These are phyloP conservation scores for Selenicereus undatus DNA, from an alignment of 148 eudicot species.

Conservation along the genomic window DNA sequence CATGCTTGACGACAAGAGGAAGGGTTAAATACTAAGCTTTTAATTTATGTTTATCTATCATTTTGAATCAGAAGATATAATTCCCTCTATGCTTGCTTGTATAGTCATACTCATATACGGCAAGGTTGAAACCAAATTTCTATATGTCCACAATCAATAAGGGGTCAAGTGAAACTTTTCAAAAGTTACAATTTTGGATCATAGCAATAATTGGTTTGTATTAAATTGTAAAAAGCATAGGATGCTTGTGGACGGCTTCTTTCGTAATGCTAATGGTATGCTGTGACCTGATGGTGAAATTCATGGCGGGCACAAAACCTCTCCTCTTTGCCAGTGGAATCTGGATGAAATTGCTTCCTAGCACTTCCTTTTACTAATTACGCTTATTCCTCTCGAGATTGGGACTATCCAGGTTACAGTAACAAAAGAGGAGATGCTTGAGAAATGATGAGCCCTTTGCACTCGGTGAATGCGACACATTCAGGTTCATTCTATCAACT, in stretches of 20 bases:
- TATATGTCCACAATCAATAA: neutral
- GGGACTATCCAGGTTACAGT: constrained; percentile 64
- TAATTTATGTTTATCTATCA: neutral
- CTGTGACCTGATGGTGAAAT: constrained; percentile 47
- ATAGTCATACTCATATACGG: neutral
- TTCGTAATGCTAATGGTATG: constrained; percentile 51
- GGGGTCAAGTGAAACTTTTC: neutral
- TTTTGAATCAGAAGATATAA: neutral
- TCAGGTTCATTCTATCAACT: constrained; percentile 31
- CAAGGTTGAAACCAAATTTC: neutral
- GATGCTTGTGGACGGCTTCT: constrained; percentile 47
- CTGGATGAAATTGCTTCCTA: constrained; percentile 39
- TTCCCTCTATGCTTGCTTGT: neutral
- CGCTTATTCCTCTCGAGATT: constrained; percentile 31
- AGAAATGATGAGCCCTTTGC: constrained; percentile 50
- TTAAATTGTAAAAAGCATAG: constrained; percentile 35
- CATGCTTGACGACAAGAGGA: neutral
- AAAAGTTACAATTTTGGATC: neutral
- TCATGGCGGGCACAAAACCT: constrained; percentile 59
- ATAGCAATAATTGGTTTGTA: neutral
- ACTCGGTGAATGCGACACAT: constrained; percentile 50
- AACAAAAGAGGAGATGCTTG: constrained; percentile 55
- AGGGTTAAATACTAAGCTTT: neutral
- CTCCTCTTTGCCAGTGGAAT: constrained; percentile 37
- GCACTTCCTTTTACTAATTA: constrained; percentile 27